Evolutionary conservation across 495 filamentous ascomycete species (phyloP).

Genomic region (Podospora pseudocomata): DNA sequence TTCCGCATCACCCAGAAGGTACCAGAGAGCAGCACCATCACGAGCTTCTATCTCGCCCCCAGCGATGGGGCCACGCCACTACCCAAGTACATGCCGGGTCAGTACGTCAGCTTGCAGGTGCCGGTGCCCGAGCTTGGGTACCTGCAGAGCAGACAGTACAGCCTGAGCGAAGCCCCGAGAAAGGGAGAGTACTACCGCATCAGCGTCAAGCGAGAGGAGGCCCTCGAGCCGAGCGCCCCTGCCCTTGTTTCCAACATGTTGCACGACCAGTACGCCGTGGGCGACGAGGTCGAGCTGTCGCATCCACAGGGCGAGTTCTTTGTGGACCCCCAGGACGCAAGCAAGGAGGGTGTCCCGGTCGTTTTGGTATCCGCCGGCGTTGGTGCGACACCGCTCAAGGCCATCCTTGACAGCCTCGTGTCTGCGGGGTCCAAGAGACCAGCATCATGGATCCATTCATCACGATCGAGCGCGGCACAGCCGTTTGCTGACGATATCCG

Average conservation of each 20-base stretch:
- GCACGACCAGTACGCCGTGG: conserved; percentile 56
- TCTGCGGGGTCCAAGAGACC: conserved; percentile 38
- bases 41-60: conserved; percentile 64
- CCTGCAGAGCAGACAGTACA: conserved; percentile 67
- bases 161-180: conserved; percentile 58
- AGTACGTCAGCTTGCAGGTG: conserved; percentile 63
- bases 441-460: conserved; percentile 65
- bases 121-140: conserved; percentile 55
- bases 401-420: conserved; percentile 57
- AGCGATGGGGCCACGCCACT: conserved; percentile 54
- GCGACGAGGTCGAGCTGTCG: conserved; percentile 60
- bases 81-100: conserved; percentile 61
- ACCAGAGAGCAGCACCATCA: conserved; percentile 55
- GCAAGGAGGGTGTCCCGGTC: conserved; percentile 47
- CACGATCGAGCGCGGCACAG: conserved; percentile 45
- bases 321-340: conserved; percentile 39
- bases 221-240: conserved; percentile 41
- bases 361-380: conserved; percentile 69
- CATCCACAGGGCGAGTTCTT: conserved; percentile 70
- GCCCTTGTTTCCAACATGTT: conserved; percentile 69
- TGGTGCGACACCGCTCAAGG: conserved; percentile 62
- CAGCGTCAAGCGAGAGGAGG: conserved; percentile 63
- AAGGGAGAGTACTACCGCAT: conserved; percentile 59
- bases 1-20: conserved; percentile 60
- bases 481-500: conserved; percentile 55